Evolutionary conservation across 108 stramenopile species (phyloP).

Genomic region (Cylindrotheca closterium): DNA sequence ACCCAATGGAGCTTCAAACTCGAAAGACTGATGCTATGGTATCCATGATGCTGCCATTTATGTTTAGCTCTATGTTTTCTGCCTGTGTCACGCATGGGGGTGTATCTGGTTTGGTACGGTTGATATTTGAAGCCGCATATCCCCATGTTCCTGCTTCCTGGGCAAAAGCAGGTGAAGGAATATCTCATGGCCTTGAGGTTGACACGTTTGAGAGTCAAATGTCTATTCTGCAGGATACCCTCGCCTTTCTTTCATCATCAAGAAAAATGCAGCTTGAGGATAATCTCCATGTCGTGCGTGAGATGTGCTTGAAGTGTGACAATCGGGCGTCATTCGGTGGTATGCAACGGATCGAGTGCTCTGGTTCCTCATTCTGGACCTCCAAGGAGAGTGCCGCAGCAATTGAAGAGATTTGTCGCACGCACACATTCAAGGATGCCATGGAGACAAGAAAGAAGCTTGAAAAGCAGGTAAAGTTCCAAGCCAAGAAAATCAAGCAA

Average conservation of each 20-base stretch:
- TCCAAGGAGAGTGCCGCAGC: slow-evolving; percentile 13
- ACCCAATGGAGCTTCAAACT: slow-evolving; percentile 35
- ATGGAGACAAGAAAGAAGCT: slow-evolving; percentile 17
- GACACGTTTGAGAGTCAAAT: slow-evolving; percentile 20
- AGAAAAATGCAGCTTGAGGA: slow-evolving; percentile 11
- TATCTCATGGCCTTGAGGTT: slow-evolving; percentile 32
- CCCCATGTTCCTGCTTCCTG: slow-evolving; percentile 51
- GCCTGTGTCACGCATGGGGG: slow-evolving; percentile 32
- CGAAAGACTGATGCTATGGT: slow-evolving; percentile 30
- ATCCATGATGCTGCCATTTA: slow-evolving; percentile 48
- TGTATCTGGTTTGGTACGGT: slow-evolving; percentile 42
- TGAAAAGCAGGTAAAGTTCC: slow-evolving; percentile 22
- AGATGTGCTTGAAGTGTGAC: slow-evolving; percentile 30
- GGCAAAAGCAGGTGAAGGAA: slow-evolving; percentile 24
- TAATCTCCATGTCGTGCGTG: slow-evolving; percentile 29
- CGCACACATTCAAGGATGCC: slow-evolving; percentile 29
- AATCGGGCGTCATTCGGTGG: slow-evolving; percentile 39
- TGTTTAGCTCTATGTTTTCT: slow-evolving; percentile 52
- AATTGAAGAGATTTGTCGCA: slow-evolving; percentile 18
- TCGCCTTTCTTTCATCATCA: slow-evolving; percentile 16
- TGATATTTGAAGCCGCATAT: slow-evolving; percentile 53
- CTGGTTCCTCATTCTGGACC: slow-evolving; percentile 40
- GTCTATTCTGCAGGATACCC: slow-evolving; percentile 17
- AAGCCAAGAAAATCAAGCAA: slow-evolving; percentile 27
- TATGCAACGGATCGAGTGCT: slow-evolving; percentile 42